A percentile compares a stretch with the other conserved stretches of the same genome.
Evolutionary conservation across 2,329 filamentous ascomycete genomes (phyloP).

Genomic region (Clarireedia monteithiana): DNA sequence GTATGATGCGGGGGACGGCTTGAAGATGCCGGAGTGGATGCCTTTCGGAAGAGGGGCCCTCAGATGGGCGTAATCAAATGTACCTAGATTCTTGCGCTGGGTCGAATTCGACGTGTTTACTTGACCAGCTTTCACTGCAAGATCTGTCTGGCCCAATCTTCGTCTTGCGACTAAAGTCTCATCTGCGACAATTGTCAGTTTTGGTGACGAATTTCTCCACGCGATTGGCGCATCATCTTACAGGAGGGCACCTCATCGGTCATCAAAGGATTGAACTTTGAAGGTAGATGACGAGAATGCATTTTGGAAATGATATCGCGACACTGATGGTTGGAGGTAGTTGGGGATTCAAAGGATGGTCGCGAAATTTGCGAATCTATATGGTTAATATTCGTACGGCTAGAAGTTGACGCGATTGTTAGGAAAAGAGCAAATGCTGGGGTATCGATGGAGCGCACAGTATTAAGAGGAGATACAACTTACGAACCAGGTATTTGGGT

Average conservation of each 20-base stretch:
- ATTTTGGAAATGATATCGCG: slow-evolving; percentile 11
- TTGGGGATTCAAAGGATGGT: neutral
- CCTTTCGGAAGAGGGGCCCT: slow-evolving; percentile 88
- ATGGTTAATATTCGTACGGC: neutral
- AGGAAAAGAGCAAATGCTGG: neutral
- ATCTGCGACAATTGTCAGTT: slow-evolving; percentile 23
- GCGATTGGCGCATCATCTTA: slow-evolving; percentile 37
- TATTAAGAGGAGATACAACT: neutral
- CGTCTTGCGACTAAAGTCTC: slow-evolving; percentile 57
- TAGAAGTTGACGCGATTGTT: neutral
- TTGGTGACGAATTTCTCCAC: neutral
- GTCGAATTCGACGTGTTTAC: slow-evolving; percentile 63
- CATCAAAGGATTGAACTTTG: slow-evolving; percentile 58
- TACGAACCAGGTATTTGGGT: neutral
- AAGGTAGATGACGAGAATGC: slow-evolving; percentile 40
- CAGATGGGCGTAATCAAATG: slow-evolving; percentile 94
- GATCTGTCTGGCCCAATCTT: slow-evolving; percentile 85
- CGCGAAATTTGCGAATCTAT: neutral
- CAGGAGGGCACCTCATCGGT: slow-evolving; percentile 54
- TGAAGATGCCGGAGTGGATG: slow-evolving; percentile 88
- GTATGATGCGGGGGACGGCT: slow-evolving; percentile 77
- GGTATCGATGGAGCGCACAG: neutral
- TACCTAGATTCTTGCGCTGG: slow-evolving; percentile 65
- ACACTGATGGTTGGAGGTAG: slow-evolving; percentile 1
- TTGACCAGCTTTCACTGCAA: slow-evolving; percentile 73